phyloP scores from a whole-genome alignment of 805 yeast species.

The Candida suzukii region DNA sequence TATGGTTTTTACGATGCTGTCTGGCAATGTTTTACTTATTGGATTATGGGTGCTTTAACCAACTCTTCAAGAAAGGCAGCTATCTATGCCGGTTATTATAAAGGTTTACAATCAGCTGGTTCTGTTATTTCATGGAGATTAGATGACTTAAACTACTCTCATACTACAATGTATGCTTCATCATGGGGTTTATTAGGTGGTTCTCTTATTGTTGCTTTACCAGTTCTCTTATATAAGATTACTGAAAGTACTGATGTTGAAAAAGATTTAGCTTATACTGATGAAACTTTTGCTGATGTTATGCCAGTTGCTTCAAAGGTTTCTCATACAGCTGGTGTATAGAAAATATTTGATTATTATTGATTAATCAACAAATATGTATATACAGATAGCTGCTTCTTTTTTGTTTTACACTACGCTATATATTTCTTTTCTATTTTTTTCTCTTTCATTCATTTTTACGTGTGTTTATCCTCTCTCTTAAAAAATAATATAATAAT shows the following conservation, averaged over 20 bases:
- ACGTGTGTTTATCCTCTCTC: too few relatives aligned
- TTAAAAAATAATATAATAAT: too few relatives aligned
- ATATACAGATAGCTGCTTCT: too few relatives aligned
- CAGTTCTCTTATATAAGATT: conserved; percentile 36
- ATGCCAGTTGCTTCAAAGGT: not conserved
- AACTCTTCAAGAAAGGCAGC: conserved; percentile 51
- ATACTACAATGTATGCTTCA: conserved; percentile 36
- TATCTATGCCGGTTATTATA: conserved; percentile 54
- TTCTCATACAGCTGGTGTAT: not conserved
- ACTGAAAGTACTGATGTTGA: conserved; percentile 34
- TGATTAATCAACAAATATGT: too few relatives aligned
- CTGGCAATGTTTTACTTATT: conserved; percentile 51
- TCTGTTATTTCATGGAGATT: conserved; percentile 56
- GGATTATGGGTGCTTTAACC: conserved; percentile 53
- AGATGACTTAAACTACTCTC: conserved; percentile 30
- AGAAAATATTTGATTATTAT: too few relatives aligned
- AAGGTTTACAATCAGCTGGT: conserved; percentile 59
- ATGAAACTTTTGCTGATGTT: conserved; percentile 9
- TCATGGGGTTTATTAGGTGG: conserved; percentile 47
- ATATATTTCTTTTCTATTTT: too few relatives aligned
- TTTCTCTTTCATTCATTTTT: too few relatives aligned
- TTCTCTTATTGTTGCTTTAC: conserved; percentile 40
- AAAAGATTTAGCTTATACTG: conserved; percentile 13
- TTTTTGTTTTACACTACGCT: too few relatives aligned
- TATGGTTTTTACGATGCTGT: conserved; percentile 56